Evolutionary conservation across 352 stramenopile genomes (phyloP).

Genomic region (Pythium scleroteichum): DNA sequence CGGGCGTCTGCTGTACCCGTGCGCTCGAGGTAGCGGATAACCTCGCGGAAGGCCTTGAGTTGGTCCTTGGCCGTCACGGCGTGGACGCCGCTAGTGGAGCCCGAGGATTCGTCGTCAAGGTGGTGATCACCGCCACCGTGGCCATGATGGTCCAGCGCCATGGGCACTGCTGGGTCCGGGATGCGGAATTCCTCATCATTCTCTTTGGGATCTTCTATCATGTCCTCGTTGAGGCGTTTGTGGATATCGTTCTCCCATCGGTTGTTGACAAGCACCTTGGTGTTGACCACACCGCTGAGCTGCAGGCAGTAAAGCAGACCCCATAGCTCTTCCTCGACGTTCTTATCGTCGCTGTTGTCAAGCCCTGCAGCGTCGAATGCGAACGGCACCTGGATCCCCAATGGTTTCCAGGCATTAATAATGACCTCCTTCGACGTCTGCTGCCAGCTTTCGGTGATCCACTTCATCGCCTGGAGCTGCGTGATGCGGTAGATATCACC

Average conservation of each 20-base stretch:
- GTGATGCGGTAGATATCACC: conserved; percentile 81
- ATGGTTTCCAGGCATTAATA: conserved; percentile 74
- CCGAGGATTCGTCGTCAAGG: conserved; percentile 37
- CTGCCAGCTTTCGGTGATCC: conserved; percentile 85
- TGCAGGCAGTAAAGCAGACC: conserved; percentile 84
- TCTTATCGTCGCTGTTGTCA: conserved; percentile 70
- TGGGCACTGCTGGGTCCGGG: conserved; percentile 42
- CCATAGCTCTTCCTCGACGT: conserved; percentile 87
- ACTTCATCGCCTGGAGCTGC: conserved; percentile 86
- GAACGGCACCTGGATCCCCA: conserved; percentile 65
- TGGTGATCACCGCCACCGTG: conserved; percentile 29
- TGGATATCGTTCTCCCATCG: conserved; percentile 89
- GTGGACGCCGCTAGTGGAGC: conserved; percentile 29
- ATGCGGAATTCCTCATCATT: conserved; percentile 84
- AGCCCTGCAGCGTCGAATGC: conserved; percentile 56
- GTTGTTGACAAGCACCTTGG: conserved; percentile 87
- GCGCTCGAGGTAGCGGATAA: conserved; percentile 85
- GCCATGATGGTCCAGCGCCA: conserved; percentile 33
- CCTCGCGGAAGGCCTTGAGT: conserved; percentile 83
- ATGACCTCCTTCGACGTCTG: conserved; percentile 79
- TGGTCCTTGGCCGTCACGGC: conserved; percentile 72
- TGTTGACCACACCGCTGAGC: conserved; percentile 83
- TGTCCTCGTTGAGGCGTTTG: conserved; percentile 88
- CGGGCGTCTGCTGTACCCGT: conserved; percentile 62
- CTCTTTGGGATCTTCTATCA: conserved; percentile 82